Evolutionary conservation across 352 stramenopile genomes (phyloP).

Genomic region (Poterioochromonas sp.): DNA sequence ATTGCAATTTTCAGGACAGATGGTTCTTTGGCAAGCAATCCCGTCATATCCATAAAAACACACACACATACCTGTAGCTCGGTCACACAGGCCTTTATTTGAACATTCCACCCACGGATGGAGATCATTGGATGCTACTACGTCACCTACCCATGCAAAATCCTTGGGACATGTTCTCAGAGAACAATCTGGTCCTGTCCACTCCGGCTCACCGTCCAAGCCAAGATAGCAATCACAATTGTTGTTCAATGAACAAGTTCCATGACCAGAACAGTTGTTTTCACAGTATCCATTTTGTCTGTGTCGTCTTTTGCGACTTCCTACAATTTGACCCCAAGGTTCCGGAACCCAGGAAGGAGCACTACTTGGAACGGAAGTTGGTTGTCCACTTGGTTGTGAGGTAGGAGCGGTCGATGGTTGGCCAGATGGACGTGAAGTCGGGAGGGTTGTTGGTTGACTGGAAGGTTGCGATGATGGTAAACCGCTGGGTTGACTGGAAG

Average conservation of each 20-base stretch:
- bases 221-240: conserved; percentile 42
- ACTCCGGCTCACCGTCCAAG: conserved; percentile 46
- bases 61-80: conserved; percentile 59
- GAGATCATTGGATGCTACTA: conserved; percentile 46
- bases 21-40: conserved; percentile 60
- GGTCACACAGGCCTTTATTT: no score
- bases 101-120: conserved; percentile 77
- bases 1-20: conserved; percentile 40
- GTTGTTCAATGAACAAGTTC: conserved; percentile 37
- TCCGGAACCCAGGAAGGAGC: no score
- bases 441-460: no score
- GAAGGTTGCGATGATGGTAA: no score
- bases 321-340: not conserved
- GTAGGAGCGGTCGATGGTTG: no score
- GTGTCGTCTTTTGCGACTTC: not conserved
- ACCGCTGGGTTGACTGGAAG: no score
- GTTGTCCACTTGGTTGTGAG: no score
- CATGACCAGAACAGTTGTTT: not conserved
- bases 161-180: conserved; percentile 43
- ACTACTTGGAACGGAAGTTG: no score
- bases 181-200: conserved; percentile 43
- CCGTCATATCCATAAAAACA: conserved; percentile 81
- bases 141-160: conserved; percentile 47
- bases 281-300: not conserved
- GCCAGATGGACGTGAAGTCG: no score